Evolutionary conservation across 1,284 basidiomycete species (phyloP), one percentile per base, ranked within the genome.

Genomic region (Naganishia albida): DNA sequence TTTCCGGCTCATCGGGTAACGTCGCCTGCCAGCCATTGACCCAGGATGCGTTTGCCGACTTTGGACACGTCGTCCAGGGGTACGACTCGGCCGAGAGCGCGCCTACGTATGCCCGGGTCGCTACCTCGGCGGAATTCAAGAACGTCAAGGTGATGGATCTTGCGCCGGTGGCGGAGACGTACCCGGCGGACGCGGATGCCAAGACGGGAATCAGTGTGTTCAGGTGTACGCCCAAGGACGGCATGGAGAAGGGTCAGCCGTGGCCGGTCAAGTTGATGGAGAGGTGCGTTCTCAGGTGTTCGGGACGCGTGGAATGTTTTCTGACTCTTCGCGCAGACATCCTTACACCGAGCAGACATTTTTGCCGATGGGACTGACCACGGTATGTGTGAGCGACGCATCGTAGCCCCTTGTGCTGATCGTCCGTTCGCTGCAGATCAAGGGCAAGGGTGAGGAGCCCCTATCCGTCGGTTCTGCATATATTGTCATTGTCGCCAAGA

Each of bases 61-160:
- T 88, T 77, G 92, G 93, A 7, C 83, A 90, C 68, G 89, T 95
- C 63, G 83, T 95, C 52, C 88, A 93, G 76, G 77, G 81, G 0
- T 86, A 89, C 73, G 50, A 48, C 38, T 56, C 51, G 26, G 56
- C 52, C 4, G 48, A 62, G 18, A 53, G 51, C 16, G 68, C 65
- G 1, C 65, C 68, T 13, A 54, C 67, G 3, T 83, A 82, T 38
- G 84, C 85, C 49, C 84, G 84, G 70, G 83, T 91, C 55, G 91
- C 89, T 2, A 49, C 42, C 0, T 90, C 89, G 13, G 93, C 93
- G 75, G 86, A 84, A 69, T 90, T 88, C 53, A 88, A 89, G 10
- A 91, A 92, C 0, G 82, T 79, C 68, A 95, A 95, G 78, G 93
- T 88, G 78, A 88, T 93, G 79, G 88, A 91, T 73, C 83, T 94